These are phyloP conservation scores for Taphrina pruni DNA, from an alignment of 1,139 yeast species.

Conservation along the genomic window DNA sequence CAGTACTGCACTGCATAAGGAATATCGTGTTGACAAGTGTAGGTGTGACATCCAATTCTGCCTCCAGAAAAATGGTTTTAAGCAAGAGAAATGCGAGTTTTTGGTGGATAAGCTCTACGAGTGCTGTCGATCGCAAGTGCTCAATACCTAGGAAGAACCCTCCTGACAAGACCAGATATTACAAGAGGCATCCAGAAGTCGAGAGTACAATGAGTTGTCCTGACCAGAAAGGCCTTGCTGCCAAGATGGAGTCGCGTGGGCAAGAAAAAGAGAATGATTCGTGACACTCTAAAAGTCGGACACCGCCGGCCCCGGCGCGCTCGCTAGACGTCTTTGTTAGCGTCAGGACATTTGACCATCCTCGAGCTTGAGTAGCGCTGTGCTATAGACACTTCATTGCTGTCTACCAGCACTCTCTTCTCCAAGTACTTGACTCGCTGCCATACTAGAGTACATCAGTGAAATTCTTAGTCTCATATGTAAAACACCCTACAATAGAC, in stretches of 20 bases:
- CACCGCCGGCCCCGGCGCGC: too few relatives aligned
- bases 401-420: constrained; percentile 40
- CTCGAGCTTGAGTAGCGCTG: neutral
- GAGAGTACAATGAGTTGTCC: constrained; percentile 31
- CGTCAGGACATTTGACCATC: neutral
- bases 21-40: neutral
- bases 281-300: neutral
- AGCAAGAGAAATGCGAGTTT: constrained; percentile 37
- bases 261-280: constrained; percentile 6
- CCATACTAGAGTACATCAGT: constrained; percentile 55
- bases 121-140: constrained; percentile 29
- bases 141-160: too few relatives aligned
- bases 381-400: neutral
- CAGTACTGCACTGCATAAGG: neutral
- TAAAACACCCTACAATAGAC: constrained; percentile 52
- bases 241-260: constrained; percentile 25
- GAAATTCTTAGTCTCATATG: neutral
- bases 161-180: constrained; percentile 7
- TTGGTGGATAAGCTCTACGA: constrained; percentile 37
- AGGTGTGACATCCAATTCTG: constrained; percentile 37
- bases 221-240: constrained; percentile 21
- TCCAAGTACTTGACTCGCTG: constrained; percentile 65
- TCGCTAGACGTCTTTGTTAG: neutral
- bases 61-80: constrained; percentile 30
- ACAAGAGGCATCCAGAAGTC: constrained; percentile 29